Evolutionary conservation across 495 filamentous ascomycete species (phyloP).

Genomic region (Aspergillus funiculosus): DNA sequence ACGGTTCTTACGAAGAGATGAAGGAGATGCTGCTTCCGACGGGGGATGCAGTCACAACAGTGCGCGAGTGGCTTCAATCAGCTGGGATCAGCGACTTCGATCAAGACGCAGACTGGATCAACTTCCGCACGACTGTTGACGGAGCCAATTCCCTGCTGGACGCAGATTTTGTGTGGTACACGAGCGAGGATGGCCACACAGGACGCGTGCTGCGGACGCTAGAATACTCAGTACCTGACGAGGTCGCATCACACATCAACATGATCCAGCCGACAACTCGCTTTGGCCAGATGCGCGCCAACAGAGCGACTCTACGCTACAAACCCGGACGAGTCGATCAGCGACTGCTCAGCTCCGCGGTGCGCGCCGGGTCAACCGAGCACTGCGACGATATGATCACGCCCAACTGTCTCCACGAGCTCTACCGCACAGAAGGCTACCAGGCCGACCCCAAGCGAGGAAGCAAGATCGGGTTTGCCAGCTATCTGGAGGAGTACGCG

Average conservation of each 20-base stretch:
- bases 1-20: slow-evolving; percentile 49
- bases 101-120: slow-evolving; percentile 58
- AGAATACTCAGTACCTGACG: slow-evolving; percentile 53
- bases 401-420: slow-evolving; percentile 52
- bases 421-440: slow-evolving; percentile 58
- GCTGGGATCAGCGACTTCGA: slow-evolving; percentile 44
- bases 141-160: slow-evolving; percentile 50
- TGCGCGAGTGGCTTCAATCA: slow-evolving; percentile 45
- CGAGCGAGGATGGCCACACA: slow-evolving; percentile 24
- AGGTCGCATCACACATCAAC: slow-evolving; percentile 42
- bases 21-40: slow-evolving; percentile 50
- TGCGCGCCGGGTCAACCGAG: slow-evolving; percentile 17
- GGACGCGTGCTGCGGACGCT: slow-evolving; percentile 50
- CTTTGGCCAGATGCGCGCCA: slow-evolving; percentile 45
- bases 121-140: slow-evolving; percentile 48
- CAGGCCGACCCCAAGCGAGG: slow-evolving; percentile 29
- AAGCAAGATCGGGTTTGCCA: slow-evolving; percentile 56
- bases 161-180: slow-evolving; percentile 53
- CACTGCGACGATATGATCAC: slow-evolving; percentile 47
- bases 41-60: slow-evolving; percentile 38
- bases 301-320: slow-evolving; percentile 29
- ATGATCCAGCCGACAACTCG: slow-evolving; percentile 53
- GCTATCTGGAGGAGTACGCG: slow-evolving; percentile 63
- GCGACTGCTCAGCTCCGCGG: slow-evolving; percentile 16
- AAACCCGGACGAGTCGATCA: slow-evolving; percentile 24